A percentile compares a stretch with the other conserved stretches of the same genome.
phyloP scores from a whole-genome alignment of 2,329 filamentous ascomycete genomes.

The Corinectria fuckeliana region DNA sequence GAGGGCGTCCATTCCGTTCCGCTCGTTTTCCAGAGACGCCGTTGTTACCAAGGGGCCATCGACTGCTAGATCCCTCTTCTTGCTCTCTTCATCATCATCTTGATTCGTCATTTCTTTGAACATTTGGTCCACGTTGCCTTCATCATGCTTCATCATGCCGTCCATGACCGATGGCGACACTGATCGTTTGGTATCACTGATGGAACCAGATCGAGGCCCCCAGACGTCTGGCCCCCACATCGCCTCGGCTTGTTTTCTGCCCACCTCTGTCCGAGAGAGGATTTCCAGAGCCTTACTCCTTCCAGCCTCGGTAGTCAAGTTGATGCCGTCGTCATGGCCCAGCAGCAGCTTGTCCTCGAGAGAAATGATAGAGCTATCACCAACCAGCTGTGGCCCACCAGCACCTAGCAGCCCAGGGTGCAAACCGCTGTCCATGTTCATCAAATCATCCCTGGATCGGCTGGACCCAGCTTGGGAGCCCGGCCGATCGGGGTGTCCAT shows the following conservation, averaged over 20 bases:
- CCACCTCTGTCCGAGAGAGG: constrained; percentile 56
- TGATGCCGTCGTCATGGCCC: constrained; percentile 53
- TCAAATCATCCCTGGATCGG: constrained; percentile 44
- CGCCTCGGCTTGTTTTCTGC: constrained; percentile 57
- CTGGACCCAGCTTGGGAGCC: constrained; percentile 37
- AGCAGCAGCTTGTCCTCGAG: constrained; percentile 60
- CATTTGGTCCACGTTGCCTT: constrained; percentile 60
- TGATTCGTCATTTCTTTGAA: constrained; percentile 63
- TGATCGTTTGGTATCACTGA: constrained; percentile 35
- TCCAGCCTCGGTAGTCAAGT: constrained; percentile 52
- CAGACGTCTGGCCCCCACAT: constrained; percentile 60
- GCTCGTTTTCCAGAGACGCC: constrained; percentile 53
- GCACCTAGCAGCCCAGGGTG: constrained; percentile 53
- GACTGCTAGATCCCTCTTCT: constrained; percentile 42
- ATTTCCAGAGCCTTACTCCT: constrained; percentile 61
- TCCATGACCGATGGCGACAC: constrained; percentile 39
- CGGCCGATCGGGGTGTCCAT: constrained; percentile 38
- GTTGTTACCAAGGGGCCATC: constrained; percentile 46
- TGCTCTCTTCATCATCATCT: constrained; percentile 55
- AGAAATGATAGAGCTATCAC: constrained; percentile 49
- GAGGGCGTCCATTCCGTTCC: constrained; percentile 55
- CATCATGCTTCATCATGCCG: constrained; percentile 47
- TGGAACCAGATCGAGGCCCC: constrained; percentile 43
- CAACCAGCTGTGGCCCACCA: constrained; percentile 51
- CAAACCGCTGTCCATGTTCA: constrained; percentile 42